These are phyloP conservation scores for Seiridium cupressi DNA, from an alignment of 2,329 filamentous ascomycete species.

Conservation along the genomic window DNA sequence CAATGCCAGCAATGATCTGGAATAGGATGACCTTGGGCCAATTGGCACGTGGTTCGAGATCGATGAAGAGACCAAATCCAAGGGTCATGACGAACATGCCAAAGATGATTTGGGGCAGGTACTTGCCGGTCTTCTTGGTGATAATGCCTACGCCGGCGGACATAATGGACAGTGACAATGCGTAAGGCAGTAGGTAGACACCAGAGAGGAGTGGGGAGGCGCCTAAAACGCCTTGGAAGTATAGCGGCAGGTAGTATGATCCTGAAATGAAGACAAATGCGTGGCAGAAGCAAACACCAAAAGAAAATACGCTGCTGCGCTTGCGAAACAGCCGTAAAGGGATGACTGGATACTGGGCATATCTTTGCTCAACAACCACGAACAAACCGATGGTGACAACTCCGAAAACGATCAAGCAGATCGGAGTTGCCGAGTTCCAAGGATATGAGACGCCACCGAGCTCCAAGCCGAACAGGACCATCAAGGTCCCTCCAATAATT, in stretches of 20 bases:
- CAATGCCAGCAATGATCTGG: constrained; percentile 62
- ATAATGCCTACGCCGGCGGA: constrained; percentile 57
- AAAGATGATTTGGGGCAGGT: constrained; percentile 57
- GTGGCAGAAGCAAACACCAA: constrained; percentile 69
- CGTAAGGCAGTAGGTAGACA: constrained; percentile 70
- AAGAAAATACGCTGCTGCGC: constrained; percentile 63
- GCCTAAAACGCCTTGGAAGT: constrained; percentile 68
- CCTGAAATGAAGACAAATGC: constrained; percentile 75
- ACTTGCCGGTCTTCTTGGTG: constrained; percentile 65
- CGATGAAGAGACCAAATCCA: constrained; percentile 63
- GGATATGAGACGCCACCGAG: constrained; percentile 76
- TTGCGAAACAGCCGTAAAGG: constrained; percentile 69
- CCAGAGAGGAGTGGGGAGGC: constrained; percentile 63
- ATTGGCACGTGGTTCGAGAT: constrained; percentile 55
- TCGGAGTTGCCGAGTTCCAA: constrained; percentile 72
- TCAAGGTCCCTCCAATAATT: constrained; percentile 75
- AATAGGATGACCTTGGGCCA: constrained; percentile 58
- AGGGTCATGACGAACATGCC: constrained; percentile 60
- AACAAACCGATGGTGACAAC: constrained; percentile 63
- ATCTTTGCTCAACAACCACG: constrained; percentile 67
- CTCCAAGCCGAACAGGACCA: constrained; percentile 83
- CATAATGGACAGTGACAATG: constrained; percentile 62
- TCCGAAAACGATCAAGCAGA: constrained; percentile 78
- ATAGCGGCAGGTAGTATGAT: constrained; percentile 79
- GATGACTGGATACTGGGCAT: constrained; percentile 77